Conservation (phyloP, 2,329 filamentous ascomycete genomes). For the Colletotrichum simmondsii region DNA sequence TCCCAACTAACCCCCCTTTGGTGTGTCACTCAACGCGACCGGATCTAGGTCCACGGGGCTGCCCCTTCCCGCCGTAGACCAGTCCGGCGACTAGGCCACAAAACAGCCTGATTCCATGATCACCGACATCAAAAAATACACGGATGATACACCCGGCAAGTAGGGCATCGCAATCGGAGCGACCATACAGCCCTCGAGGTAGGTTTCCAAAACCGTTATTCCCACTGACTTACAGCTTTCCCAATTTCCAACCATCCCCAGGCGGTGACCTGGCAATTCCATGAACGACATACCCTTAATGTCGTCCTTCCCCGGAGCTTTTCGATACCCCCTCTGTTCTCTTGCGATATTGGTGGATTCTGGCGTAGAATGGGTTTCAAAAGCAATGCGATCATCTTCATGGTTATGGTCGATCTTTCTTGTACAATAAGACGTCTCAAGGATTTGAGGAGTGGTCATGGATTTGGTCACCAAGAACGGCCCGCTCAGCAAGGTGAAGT, state of each 20-base stretch:
- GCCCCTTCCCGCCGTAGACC: neutral
- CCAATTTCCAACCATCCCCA: neutral
- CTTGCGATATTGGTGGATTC: slow-evolving; percentile 30
- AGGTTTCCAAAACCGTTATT: slow-evolving; percentile 19
- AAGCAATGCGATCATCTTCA: neutral
- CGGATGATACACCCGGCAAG: neutral
- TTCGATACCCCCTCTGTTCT: slow-evolving; percentile 30
- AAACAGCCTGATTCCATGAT: too few species aligned
- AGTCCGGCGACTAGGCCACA: neutral
- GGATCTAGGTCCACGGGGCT: slow-evolving; percentile 13
- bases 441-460: neutral
- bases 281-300: neutral
- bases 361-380: slow-evolving; percentile 23
- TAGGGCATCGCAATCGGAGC: neutral
- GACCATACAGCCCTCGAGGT: slow-evolving; percentile 20
- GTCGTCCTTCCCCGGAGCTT: slow-evolving; percentile 11
- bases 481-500: slow-evolving; percentile 9
- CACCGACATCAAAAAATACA: neutral
- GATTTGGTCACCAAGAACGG: neutral
- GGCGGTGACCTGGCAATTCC: neutral
- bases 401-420: slow-evolving; percentile 6
- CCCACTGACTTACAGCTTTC: slow-evolving; percentile 28
- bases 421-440: slow-evolving; percentile 19
- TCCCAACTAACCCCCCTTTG: slow-evolving; percentile 24
- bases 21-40: neutral